Base-by-base conservation (phyloP, 2,329 filamentous ascomycete genomes). In the Diplocarpon rosae region DNA sequence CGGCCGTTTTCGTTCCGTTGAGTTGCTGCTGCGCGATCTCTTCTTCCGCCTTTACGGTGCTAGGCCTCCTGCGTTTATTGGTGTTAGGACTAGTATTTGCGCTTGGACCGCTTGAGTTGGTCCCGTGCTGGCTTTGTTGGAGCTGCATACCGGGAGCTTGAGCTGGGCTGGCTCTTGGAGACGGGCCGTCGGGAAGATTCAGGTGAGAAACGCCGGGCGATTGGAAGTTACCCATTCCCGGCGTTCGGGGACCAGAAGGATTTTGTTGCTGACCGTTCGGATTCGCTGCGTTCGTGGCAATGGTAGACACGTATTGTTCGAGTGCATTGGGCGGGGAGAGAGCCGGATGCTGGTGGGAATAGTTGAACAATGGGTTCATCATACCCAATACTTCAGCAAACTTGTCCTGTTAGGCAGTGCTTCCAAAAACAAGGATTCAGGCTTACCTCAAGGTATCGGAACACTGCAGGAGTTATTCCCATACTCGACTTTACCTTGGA, bases 61-160 rank as follows among this genome's bases (percentile, higher is more conserved):
- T 66, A 17, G 63, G 61, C 49, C 64, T 58, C 49, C 64, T 57
- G 29, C 64, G 58, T 50, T 66, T 66, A 48, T 61, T 65, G 48
- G 55, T 50, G 48, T 65, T 65, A 15, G 61, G 61, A 42, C 60
- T 62, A 5, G 79, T 83, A 63, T 81, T 83, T 45, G 78, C 77
- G 57, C 77, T 82, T 6, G 77, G 76, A 1, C 76, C 78, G 59
- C 75, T 78, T 9, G 78, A 81, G 59, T 67, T 76, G 28, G 78
- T 80, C 32, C 78, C 79, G 58, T 83, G 79, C 59, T 82, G 78
- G 59, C 78, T 82, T 51, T 76, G 75, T 59, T 83, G 78, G 48
- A 78, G 66, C 59, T 78, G 75, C 78, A 83, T 83, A 50, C 69
- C 69, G 16, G 78, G 78, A 41, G 73, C 76, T 12, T 73, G 71